Evolutionary conservation across 305 asterid species (phyloP).

Genomic region (Ilex paraguariensis): DNA sequence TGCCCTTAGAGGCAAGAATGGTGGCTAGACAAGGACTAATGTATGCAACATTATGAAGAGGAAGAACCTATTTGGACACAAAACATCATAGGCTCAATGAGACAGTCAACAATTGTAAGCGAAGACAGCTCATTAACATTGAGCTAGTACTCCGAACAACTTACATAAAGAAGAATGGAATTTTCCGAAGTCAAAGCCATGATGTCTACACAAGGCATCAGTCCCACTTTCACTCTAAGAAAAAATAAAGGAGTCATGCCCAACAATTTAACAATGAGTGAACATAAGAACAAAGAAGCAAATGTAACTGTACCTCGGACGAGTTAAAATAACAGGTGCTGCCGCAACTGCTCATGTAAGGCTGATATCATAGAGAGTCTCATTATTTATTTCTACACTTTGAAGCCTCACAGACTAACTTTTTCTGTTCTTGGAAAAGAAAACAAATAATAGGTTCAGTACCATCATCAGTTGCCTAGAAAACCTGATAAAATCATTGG

Average conservation of each 20-base stretch:
- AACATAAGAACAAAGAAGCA: conserved; percentile 11
- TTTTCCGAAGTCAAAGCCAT: conserved; percentile 70
- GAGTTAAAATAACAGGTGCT: conserved; percentile 79
- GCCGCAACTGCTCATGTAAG: conserved; percentile 86
- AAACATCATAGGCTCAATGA: too few relatives aligned
- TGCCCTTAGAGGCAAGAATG: too few relatives aligned
- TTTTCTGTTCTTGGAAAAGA: conserved; percentile 80
- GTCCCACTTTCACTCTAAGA: conserved; percentile 58
- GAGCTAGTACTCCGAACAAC: conserved; percentile 25
- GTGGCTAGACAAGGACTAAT: too few relatives aligned
- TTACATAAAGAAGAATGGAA: conserved; percentile 75
- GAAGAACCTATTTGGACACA: too few relatives aligned
- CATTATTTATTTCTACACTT: conserved; percentile 60
- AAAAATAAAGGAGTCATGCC: conserved; percentile 19
- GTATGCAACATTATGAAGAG: too few relatives aligned
- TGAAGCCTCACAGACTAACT: conserved; percentile 70
- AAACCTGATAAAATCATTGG: conserved; percentile 45
- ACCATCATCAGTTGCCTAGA: conserved; percentile 82
- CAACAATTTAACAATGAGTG: conserved; percentile 9
- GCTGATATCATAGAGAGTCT: conserved; percentile 67
- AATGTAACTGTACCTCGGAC: conserved; percentile 51
- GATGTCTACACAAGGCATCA: conserved; percentile 61
- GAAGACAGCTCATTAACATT: too few relatives aligned
- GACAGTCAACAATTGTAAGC: too few relatives aligned
- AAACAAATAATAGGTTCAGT: conserved; percentile 66